Evolutionary conservation across 208 protist genomes (phyloP).

Genomic region (Acanthamoeba lenticulata): DNA sequence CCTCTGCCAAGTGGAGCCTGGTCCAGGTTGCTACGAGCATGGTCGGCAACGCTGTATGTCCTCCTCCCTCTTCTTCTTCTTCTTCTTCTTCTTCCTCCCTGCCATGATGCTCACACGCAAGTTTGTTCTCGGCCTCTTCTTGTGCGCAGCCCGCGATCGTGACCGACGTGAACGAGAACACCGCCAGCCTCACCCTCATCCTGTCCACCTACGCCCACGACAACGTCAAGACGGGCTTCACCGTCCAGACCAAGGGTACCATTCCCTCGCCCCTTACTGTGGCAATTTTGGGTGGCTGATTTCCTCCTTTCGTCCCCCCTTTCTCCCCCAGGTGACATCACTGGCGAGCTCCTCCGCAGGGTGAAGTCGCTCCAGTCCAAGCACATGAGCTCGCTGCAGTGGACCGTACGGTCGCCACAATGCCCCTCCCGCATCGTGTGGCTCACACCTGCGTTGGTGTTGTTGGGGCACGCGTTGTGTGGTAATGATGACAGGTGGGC

Average conservation of each 20-base stretch:
- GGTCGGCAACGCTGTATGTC: background rate
- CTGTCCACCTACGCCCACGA: constrained; percentile 23
- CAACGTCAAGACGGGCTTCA: constrained; percentile 35
- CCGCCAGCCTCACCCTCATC: background rate
- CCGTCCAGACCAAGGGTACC: constrained; percentile 30
- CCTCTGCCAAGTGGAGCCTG: constrained; percentile 4
- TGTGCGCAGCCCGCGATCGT: background rate
- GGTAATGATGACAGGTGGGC: background rate
- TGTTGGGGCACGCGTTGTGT: too few species aligned
- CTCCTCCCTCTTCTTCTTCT: background rate
- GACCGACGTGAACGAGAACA: constrained; percentile 27
- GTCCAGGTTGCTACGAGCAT: background rate
- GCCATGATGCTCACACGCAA: background rate
- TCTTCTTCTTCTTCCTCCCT: background rate
- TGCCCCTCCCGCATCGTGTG: too few species aligned
- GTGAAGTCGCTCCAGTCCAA: background rate
- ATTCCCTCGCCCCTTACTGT: background rate
- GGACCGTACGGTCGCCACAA: background rate
- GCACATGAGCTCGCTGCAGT: background rate
- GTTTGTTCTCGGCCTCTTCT: background rate
- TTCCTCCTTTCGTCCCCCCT: background rate
- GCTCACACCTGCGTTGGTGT: background rate
- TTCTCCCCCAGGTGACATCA: background rate
- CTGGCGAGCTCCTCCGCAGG: background rate
- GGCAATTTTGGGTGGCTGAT: background rate